Percentiles rank a stretch among this genome's conserved stretches.
These are phyloP conservation scores for Polygonum aviculare DNA, from an alignment of 148 eudicot species.

Conservation along the genomic window DNA sequence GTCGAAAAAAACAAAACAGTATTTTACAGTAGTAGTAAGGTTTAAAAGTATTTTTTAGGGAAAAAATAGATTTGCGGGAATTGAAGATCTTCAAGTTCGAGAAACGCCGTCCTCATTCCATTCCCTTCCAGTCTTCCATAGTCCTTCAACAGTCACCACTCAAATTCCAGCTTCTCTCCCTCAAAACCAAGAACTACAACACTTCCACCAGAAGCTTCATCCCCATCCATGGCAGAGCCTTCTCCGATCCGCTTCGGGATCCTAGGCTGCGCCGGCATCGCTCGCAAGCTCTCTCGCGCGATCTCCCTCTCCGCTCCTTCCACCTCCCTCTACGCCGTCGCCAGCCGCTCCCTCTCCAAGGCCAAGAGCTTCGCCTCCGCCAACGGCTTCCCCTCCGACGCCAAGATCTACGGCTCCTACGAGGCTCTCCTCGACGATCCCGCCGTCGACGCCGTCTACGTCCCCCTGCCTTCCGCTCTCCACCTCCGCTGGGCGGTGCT, in stretches of 20 bases:
- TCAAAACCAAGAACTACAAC: not conserved
- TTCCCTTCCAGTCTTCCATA: not conserved
- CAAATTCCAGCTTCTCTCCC: not conserved
- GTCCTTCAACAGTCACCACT: not conserved
- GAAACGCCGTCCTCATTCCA: not conserved
- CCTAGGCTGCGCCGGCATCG: conserved; percentile 69
- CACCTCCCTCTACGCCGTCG: conserved; percentile 46
- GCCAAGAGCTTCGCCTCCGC: conserved; percentile 38
- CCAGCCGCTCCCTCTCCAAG: conserved; percentile 58
- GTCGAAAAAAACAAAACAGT: too few relatives aligned
- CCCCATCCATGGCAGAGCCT: conserved; percentile 17
- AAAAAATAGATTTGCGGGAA: too few relatives aligned
- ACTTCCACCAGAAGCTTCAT: too few relatives aligned
- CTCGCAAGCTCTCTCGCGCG: conserved; percentile 62
- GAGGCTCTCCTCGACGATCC: conserved; percentile 58
- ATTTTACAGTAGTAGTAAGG: too few relatives aligned
- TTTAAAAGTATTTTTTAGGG: too few relatives aligned
- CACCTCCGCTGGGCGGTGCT: conserved; percentile 58
- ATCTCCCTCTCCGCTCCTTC: conserved; percentile 38
- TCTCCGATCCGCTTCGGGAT: conserved; percentile 47
- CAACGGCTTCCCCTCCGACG: conserved; percentile 36
- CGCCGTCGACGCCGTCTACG: conserved; percentile 63
- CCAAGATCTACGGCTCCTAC: conserved; percentile 53
- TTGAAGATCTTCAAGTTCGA: too few relatives aligned
- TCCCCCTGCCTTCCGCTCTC: conserved; percentile 66